Conservation (phyloP, 2,329 filamentous ascomycete genomes). For the Bretziella fagacearum region DNA sequence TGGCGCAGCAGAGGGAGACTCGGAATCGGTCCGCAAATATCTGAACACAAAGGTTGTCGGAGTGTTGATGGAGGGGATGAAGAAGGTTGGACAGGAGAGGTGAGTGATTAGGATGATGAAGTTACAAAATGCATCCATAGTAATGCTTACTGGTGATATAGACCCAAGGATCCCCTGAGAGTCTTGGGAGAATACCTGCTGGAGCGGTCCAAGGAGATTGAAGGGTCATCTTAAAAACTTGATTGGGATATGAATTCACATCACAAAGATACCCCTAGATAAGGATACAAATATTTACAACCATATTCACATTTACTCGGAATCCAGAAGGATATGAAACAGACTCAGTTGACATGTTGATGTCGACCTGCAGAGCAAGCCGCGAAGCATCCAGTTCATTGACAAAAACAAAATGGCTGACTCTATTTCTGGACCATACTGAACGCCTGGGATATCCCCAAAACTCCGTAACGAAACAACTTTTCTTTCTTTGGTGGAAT, state of each 20-base stretch:
- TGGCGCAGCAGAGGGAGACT: constrained; percentile 24
- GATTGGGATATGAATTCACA: background rate
- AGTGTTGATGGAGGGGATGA: constrained; percentile 57
- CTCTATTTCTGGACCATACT: constrained; percentile 4
- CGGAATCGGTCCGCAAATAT: constrained; percentile 53
- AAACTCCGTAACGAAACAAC: constrained; percentile 1
- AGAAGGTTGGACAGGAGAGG: constrained; percentile 53
- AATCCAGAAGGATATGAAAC: background rate
- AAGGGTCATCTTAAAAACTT: constrained; percentile 22
- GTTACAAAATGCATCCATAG: too few species aligned
- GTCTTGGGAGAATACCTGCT: constrained; percentile 55
- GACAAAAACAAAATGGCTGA: constrained; percentile 8
- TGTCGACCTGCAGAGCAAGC: background rate
- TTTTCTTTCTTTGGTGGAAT: constrained; percentile 6
- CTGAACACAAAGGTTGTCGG: constrained; percentile 55
- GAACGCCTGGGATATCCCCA: constrained; percentile 5
- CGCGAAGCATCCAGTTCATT: constrained; percentile 5
- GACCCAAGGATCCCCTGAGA: constrained; percentile 51
- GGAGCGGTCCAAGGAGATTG: constrained; percentile 48
- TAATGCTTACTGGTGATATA: constrained; percentile 15
- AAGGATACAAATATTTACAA: background rate
- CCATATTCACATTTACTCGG: background rate
- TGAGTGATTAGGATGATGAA: constrained; percentile 26
- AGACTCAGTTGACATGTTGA: constrained; percentile 2
- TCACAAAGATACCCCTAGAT: background rate